Base-by-base conservation (phyloP, 768 basidiomycete species). In the Psilocybe cyanescens region DNA sequence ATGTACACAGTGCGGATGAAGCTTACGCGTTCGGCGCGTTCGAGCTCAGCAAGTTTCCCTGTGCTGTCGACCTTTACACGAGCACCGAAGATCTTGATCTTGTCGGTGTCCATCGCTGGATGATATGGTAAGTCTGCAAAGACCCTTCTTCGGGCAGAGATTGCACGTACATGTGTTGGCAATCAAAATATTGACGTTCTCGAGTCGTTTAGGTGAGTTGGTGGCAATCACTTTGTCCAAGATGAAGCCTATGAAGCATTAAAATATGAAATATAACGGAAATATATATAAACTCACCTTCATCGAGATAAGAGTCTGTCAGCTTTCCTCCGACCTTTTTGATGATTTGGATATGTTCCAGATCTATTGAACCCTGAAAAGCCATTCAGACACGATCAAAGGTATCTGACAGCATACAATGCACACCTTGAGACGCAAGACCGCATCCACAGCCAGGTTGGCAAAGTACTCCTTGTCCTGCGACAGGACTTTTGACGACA, bases 291-390 rank as follows among this genome's bases (percentile, higher is more conserved):
- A 44, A 65, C 78, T 14, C 65, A 89, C 94, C 97, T 80, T 99
- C 97, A 70, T 97, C 96, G 35, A 99, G 86, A 80, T 99, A 99
- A 5, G 95, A 97, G 70, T 99, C 97, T 0, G 95, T 97, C 68
- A 99, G 83, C 80, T 98, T 99, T 54, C 97, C 97, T 59, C 97
- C 97, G n/a, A 93, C 94, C 78, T 98, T 98, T 85, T 99, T 99
- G 81, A 99, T 99, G 74, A 99, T 90, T 76, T 99, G 97, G 66
- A 99, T 98, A 74, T 98, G 95, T 67, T 99, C 97, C 35, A 99
- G 82, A 77, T 99, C 91, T 54, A 93, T 95, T 39, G 95, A 97
- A 39, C 97, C 97, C 91, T 95, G 68, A 6, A 52, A 14, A 7
- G 39, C n/a, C 1, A n/a, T 39, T 67, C 51, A 64, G 39, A 24